Conservation (phyloP, 306 rosid species). For the Sphenostylis stenocarpa region DNA sequence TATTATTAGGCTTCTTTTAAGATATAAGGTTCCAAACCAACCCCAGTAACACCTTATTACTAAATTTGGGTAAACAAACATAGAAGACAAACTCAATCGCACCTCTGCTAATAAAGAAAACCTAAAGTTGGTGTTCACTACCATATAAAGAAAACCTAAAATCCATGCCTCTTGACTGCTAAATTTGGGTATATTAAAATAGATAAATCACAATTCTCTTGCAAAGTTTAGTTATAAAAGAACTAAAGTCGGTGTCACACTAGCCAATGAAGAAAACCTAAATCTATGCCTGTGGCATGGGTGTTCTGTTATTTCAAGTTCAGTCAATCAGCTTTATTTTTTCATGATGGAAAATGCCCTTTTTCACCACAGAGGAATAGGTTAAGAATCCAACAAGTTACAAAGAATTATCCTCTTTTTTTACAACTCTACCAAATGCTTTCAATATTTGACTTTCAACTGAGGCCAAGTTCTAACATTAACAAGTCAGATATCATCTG, state of each 20-base stretch:
- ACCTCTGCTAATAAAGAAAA: neutral
- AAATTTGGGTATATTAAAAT: neutral
- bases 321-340: neutral
- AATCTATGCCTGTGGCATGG: neutral
- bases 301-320: neutral
- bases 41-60: neutral
- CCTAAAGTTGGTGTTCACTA: neutral
- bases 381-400: neutral
- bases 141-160: constrained; percentile 4
- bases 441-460: constrained; percentile 3
- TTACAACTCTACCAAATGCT: neutral
- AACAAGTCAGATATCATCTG: neutral
- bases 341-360: neutral
- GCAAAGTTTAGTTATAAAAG: constrained; percentile 1
- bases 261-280: neutral
- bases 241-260: neutral
- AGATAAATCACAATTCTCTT: neutral
- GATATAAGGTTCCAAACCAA: neutral
- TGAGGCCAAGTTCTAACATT: neutral
- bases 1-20: neutral
- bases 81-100: neutral
- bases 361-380: neutral
- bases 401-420: neutral
- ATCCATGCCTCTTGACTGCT: neutral
- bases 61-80: neutral